Conservation (phyloP, 2,329 filamentous ascomycete genomes). For the Fusarium coffeatum region DNA sequence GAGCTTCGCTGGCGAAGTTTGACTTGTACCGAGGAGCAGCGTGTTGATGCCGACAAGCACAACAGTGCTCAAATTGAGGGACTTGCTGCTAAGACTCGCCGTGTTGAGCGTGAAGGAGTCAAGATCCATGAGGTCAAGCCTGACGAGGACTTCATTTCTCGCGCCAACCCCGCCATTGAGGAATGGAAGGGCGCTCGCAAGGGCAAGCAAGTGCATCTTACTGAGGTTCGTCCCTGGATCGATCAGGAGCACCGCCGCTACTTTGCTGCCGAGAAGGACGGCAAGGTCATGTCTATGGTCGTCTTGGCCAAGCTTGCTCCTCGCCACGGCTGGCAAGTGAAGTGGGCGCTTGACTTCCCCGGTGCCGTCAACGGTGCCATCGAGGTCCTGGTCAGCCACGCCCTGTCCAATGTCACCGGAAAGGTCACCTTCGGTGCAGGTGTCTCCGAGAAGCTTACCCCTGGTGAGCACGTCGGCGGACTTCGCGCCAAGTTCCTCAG, state of each 20-base stretch:
- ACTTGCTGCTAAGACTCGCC: slow-evolving; percentile 79
- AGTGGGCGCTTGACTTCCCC: slow-evolving; percentile 96
- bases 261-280: slow-evolving; percentile 81
- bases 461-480: slow-evolving; percentile 84
- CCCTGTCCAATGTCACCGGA: slow-evolving; percentile 65
- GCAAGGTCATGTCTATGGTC: slow-evolving; percentile 80
- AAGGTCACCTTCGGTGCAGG: slow-evolving; percentile 89
- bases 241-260: slow-evolving; percentile 87
- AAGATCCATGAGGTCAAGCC: slow-evolving; percentile 79
- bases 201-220: slow-evolving; percentile 88
- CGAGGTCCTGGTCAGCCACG: slow-evolving; percentile 81
- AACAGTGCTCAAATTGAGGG: slow-evolving; percentile 56
- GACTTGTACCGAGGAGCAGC: slow-evolving; percentile 89
- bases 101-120: slow-evolving; percentile 84
- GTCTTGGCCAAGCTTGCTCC: slow-evolving; percentile 85
- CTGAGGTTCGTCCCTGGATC: slow-evolving; percentile 89
- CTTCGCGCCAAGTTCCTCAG: slow-evolving; percentile 83
- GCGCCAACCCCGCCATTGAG: slow-evolving; percentile 77
- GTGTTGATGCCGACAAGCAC: slow-evolving; percentile 80
- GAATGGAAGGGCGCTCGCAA: slow-evolving; percentile 86
- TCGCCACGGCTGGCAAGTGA: slow-evolving; percentile 89
- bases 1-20: slow-evolving; percentile 89
- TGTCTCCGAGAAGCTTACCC: slow-evolving; percentile 77
- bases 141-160: slow-evolving; percentile 76
- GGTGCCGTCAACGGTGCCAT: slow-evolving; percentile 87